Evolutionary conservation across 257 asterid species (phyloP).

Genomic region (Ilex aquifolium): DNA sequence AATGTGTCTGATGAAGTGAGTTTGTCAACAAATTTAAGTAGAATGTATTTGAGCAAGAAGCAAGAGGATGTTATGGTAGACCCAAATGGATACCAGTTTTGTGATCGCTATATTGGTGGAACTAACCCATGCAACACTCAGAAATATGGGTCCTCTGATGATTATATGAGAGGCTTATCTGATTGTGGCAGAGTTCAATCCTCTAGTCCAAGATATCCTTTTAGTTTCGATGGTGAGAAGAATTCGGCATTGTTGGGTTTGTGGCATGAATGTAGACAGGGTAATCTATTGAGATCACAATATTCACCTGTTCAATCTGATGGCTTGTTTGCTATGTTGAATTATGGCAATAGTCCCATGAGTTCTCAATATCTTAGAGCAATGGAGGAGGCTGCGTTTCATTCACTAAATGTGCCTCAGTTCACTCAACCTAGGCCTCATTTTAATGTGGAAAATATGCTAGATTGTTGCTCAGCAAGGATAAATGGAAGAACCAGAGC

Average conservation of each 20-base stretch:
- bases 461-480: conserved; percentile 19
- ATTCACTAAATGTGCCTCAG: conserved; percentile 24
- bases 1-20: conserved; percentile 28
- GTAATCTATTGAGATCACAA: conserved; percentile 24
- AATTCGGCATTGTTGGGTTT: conserved; percentile 28
- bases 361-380: conserved; percentile 26
- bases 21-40: conserved; percentile 40
- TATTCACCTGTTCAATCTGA: conserved; percentile 22
- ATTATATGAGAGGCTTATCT: conserved; percentile 19
- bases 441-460: conserved; percentile 18
- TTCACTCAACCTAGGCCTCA: conserved; percentile 21
- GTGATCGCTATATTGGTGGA: conserved; percentile 24
- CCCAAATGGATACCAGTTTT: conserved; percentile 22
- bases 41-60: conserved; percentile 44
- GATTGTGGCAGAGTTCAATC: conserved; percentile 30
- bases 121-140: conserved; percentile 18
- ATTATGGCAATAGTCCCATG: conserved; percentile 18
- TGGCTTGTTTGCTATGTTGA: conserved; percentile 24
- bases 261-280: conserved; percentile 23
- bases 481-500: conserved; percentile 29
- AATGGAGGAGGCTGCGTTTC: conserved; percentile 24
- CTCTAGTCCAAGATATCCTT: conserved; percentile 25
- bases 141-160: conserved; percentile 20
- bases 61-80: conserved; percentile 22
- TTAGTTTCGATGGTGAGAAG: conserved; percentile 26